These are phyloP conservation scores for Lachnellula suecica DNA, from an alignment of 2,329 filamentous ascomycete genomes.

Conservation along the genomic window DNA sequence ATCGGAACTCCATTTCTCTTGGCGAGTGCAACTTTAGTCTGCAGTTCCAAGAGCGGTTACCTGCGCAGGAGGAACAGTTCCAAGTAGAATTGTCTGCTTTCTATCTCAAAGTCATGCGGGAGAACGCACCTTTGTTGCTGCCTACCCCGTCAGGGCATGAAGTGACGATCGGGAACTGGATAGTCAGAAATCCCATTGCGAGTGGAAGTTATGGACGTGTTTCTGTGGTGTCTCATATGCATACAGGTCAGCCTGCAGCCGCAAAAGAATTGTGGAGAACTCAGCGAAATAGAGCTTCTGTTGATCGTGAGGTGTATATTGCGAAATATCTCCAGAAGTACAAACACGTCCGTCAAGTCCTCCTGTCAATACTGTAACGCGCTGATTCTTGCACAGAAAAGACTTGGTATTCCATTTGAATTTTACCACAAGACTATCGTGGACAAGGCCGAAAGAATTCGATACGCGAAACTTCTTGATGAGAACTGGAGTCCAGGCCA, in stretches of 20 bases:
- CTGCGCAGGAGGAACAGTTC: constrained; percentile 18
- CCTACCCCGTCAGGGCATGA: constrained; percentile 19
- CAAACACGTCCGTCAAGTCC: constrained; percentile 14
- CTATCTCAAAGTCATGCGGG: constrained; percentile 13
- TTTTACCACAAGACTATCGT: constrained; percentile 13
- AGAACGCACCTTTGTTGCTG: constrained; percentile 16
- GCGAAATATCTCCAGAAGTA: constrained; percentile 12
- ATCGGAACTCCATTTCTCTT: constrained; percentile 17
- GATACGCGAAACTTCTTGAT: constrained; percentile 15
- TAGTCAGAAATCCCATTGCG: constrained; percentile 19
- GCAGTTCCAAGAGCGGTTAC: constrained; percentile 13
- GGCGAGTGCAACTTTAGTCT: constrained; percentile 21
- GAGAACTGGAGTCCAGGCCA: constrained; percentile 16
- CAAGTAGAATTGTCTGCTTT: constrained; percentile 18
- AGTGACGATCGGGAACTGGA: constrained; percentile 19
- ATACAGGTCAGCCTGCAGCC: constrained; percentile 18
- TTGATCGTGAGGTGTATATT: constrained; percentile 20
- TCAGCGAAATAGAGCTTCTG: constrained; percentile 9
- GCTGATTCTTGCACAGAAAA: constrained; percentile 9
- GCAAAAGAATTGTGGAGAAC: constrained; percentile 24
- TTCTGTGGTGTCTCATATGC: constrained; percentile 15
- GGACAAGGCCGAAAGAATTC: constrained; percentile 14
- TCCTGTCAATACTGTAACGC: background rate
- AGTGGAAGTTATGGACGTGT: constrained; percentile 20
- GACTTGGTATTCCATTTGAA: constrained; percentile 18